These are phyloP conservation scores for Pogostemon cablin DNA, from an alignment of 257 asterid genomes.

Conservation along the genomic window DNA sequence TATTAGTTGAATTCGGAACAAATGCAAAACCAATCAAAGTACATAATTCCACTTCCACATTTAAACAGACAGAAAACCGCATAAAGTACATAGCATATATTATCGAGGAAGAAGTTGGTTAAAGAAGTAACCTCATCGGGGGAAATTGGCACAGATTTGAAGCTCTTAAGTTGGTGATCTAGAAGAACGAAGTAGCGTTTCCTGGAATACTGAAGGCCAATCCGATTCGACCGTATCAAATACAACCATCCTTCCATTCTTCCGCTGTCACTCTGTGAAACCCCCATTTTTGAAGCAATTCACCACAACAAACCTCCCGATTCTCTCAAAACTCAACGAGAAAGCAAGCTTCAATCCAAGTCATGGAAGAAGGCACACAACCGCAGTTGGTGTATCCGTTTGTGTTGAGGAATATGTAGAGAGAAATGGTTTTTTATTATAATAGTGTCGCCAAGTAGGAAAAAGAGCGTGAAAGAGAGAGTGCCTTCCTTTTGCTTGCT, in stretches of 20 bases:
- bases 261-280: slow-evolving; percentile 57
- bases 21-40: slow-evolving; percentile 18
- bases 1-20: slow-evolving; percentile 20
- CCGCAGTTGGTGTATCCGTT: neutral
- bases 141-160: slow-evolving; percentile 75
- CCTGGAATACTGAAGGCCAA: slow-evolving; percentile 89
- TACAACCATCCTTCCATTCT: slow-evolving; percentile 96
- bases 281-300: slow-evolving; percentile 42
- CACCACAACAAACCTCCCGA: slow-evolving; percentile 9
- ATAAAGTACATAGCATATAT: neutral
- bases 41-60: slow-evolving; percentile 24
- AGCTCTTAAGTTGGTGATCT: slow-evolving; percentile 82
- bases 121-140: slow-evolving; percentile 54
- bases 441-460: slow-evolving; percentile 30
- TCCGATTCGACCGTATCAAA: slow-evolving; percentile 80
- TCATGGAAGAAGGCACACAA: slow-evolving; percentile 12
- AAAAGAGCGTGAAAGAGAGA: slow-evolving; percentile 24
- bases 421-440: slow-evolving; percentile 19
- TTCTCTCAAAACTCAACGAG: slow-evolving; percentile 20
- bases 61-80: neutral
- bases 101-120: neutral
- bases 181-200: slow-evolving; percentile 90
- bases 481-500: neutral
- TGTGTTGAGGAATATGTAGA: slow-evolving; percentile 15
- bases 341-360: slow-evolving; percentile 23